These are phyloP conservation scores for Yamadazyma philogaea DNA, from an alignment of 805 yeast species.

Conservation along the genomic window DNA sequence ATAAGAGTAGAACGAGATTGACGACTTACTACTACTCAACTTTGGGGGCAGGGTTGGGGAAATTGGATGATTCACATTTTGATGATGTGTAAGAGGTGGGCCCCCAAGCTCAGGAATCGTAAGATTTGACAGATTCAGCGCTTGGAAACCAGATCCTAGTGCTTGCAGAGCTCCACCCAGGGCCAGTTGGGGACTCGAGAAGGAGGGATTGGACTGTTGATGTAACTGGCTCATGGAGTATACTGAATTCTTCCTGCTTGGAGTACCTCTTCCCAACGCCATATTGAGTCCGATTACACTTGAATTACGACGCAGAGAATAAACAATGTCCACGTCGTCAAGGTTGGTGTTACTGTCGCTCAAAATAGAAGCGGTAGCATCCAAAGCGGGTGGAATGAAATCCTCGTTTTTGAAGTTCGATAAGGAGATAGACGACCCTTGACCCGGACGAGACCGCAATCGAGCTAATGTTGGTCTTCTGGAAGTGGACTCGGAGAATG, in stretches of 20 bases:
- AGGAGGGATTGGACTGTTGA: slow-evolving; percentile 14
- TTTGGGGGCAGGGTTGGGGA: slow-evolving; percentile 41
- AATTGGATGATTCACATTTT: slow-evolving; percentile 10
- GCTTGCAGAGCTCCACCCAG: slow-evolving; percentile 3
- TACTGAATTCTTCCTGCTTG: slow-evolving; percentile 38
- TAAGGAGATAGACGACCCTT: slow-evolving; percentile 13
- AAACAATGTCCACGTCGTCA: slow-evolving; percentile 69
- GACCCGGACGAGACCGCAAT: slow-evolving; percentile 11
- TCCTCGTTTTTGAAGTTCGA: slow-evolving; percentile 50
- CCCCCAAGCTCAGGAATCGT: slow-evolving; percentile 6
- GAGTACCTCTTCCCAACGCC: slow-evolving; percentile 46
- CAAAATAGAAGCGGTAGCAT: slow-evolving; percentile 66
- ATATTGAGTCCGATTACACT: slow-evolving; percentile 48
- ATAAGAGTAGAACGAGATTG: slow-evolving; percentile 63
- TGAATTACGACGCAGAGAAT: slow-evolving; percentile 53
- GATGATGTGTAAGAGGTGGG: slow-evolving; percentile 1
- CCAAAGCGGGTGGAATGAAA: slow-evolving; percentile 76
- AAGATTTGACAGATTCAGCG: slow-evolving; percentile 4
- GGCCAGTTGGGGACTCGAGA: slow-evolving; percentile 1
- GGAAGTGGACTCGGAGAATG: slow-evolving; percentile 1
- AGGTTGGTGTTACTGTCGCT: slow-evolving; percentile 59
- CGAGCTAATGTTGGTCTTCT: slow-evolving; percentile 16
- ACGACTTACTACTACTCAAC: slow-evolving; percentile 33
- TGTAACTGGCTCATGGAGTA: slow-evolving; percentile 21
- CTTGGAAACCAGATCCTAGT: slow-evolving; percentile 6